phyloP scores from a whole-genome alignment of 176 grass and related monocot genomes.

The Aegilops speltoides region DNA sequence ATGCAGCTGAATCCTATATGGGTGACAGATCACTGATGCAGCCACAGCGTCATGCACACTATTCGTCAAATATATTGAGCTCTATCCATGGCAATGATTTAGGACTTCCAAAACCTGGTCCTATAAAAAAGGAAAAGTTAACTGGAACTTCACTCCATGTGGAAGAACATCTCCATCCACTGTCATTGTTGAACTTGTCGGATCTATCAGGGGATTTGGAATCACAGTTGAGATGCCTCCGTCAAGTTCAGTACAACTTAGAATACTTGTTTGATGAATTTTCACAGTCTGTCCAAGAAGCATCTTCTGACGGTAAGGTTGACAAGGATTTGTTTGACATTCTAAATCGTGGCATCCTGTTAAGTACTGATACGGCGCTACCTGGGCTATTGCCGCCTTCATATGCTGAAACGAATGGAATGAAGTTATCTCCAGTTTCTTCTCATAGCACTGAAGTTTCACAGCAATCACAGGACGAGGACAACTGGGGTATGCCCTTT shows the following conservation, averaged over 20 bases:
- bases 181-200: slow-evolving; percentile 23
- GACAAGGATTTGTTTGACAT: slow-evolving; percentile 1
- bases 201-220: slow-evolving; percentile 71
- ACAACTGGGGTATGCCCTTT: slow-evolving; percentile 39
- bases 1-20: neutral
- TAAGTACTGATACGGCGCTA: neutral
- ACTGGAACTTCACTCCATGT: neutral
- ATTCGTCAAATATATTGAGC: slow-evolving; percentile 6
- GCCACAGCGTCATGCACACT: slow-evolving; percentile 14
- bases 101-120: slow-evolving; percentile 11
- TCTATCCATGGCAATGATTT: neutral
- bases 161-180: slow-evolving; percentile 13
- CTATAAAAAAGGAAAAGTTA: slow-evolving; percentile 9
- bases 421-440: slow-evolving; percentile 45
- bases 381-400: slow-evolving; percentile 25
- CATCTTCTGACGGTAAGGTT: slow-evolving; percentile 23
- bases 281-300: slow-evolving; percentile 41
- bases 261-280: slow-evolving; percentile 55
- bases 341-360: slow-evolving; percentile 17
- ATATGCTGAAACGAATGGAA: slow-evolving; percentile 29
- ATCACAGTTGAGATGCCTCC: slow-evolving; percentile 58
- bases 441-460: slow-evolving; percentile 44
- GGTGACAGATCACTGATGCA: slow-evolving; percentile 7
- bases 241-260: slow-evolving; percentile 57
- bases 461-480: slow-evolving; percentile 36